Evolutionary conservation across 129 eudicot genomes (phyloP).

Genomic region (Escallonia herrerae): DNA sequence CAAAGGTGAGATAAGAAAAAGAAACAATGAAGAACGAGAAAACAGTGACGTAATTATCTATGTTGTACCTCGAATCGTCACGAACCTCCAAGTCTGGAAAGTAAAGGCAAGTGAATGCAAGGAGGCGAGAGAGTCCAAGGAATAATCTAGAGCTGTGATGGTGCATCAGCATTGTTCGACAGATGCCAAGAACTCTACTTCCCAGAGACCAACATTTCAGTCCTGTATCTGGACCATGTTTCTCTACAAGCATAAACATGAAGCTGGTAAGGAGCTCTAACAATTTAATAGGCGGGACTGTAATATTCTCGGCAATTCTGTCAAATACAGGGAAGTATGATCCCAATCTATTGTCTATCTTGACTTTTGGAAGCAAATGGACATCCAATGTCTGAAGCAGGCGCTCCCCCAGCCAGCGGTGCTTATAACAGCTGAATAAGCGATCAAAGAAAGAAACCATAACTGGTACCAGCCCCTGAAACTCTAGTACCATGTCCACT

Average conservation of each 20-base stretch:
- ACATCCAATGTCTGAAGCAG: slow-evolving; percentile 67
- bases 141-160: slow-evolving; percentile 79
- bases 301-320: slow-evolving; percentile 70
- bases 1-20: background rate
- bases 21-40: background rate
- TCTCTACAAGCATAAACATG: slow-evolving; percentile 48
- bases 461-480: slow-evolving; percentile 66
- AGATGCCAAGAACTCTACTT: slow-evolving; percentile 78
- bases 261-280: slow-evolving; percentile 59
- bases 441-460: slow-evolving; percentile 66
- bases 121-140: slow-evolving; percentile 69
- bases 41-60: background rate
- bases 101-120: slow-evolving; percentile 60
- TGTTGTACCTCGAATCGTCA: slow-evolving; percentile 75
- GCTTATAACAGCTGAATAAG: slow-evolving; percentile 60
- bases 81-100: slow-evolving; percentile 97
- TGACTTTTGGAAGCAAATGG: slow-evolving; percentile 68
- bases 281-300: slow-evolving; percentile 68
- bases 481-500: slow-evolving; percentile 57
- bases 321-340: slow-evolving; percentile 80
- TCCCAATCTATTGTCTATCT: slow-evolving; percentile 53
- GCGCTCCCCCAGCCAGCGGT: slow-evolving; percentile 66
- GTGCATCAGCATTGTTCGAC: slow-evolving; percentile 85
- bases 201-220: slow-evolving; percentile 88
- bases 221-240: slow-evolving; percentile 80